These are phyloP conservation scores for Aspergillus mulundensis DNA, from an alignment of 495 filamentous ascomycete species.

Conservation along the genomic window DNA sequence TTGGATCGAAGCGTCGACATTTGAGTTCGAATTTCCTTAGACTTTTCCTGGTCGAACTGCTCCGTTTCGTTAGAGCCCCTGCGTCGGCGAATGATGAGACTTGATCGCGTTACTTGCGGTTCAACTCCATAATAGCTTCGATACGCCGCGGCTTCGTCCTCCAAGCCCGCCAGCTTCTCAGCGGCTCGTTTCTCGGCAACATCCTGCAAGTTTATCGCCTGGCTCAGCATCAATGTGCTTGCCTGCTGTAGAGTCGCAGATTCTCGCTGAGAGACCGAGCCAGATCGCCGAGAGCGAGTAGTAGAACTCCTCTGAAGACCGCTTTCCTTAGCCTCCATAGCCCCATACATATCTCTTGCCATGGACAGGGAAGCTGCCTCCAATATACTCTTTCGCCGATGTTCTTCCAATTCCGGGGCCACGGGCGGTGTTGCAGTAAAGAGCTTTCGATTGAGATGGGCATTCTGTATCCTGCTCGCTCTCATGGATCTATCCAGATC, in stretches of 20 bases:
- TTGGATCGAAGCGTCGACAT: constrained; percentile 72
- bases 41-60: constrained; percentile 61
- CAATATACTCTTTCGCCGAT: constrained; percentile 62
- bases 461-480: constrained; percentile 54
- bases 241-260: constrained; percentile 26
- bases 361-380: constrained; percentile 81
- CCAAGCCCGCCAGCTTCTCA: constrained; percentile 75
- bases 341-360: constrained; percentile 78
- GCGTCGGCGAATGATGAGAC: constrained; percentile 55
- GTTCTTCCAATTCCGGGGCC: constrained; percentile 66
- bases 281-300: constrained; percentile 32
- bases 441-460: constrained; percentile 55
- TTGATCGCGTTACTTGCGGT: constrained; percentile 42
- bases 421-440: constrained; percentile 74
- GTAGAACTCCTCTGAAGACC: constrained; percentile 37
- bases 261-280: constrained; percentile 29
- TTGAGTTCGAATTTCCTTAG: constrained; percentile 70
- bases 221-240: constrained; percentile 16
- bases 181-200: constrained; percentile 78
- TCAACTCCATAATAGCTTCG: constrained; percentile 70
- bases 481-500: constrained; percentile 45
- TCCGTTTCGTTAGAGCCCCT: constrained; percentile 69
- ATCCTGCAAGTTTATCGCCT: constrained; percentile 68
- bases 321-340: constrained; percentile 48
- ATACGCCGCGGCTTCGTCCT: constrained; percentile 65